Percentiles rank a stretch among this genome's conserved stretches.
These are phyloP conservation scores for Mucor sp. DNA, from an alignment of 371 early-diverging fungal genomes.

Conservation along the genomic window DNA sequence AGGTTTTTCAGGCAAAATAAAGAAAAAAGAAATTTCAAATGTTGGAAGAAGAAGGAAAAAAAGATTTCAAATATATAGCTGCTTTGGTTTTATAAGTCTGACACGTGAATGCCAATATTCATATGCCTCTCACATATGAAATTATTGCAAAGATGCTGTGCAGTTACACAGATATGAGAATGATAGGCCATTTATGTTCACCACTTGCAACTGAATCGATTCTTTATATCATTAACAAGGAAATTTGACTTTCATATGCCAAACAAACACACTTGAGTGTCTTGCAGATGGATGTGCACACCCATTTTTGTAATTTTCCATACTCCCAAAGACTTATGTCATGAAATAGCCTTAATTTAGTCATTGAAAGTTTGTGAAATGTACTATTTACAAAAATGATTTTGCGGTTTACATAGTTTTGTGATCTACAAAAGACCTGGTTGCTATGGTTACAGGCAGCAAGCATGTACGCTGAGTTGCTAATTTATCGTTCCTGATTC, in stretches of 20 bases:
- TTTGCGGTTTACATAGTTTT: neutral
- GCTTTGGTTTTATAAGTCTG: slow-evolving; percentile 9
- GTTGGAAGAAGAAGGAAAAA: slow-evolving; percentile 11
- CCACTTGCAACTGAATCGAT: neutral
- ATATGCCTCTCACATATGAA: slow-evolving; percentile 9
- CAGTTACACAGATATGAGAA: neutral
- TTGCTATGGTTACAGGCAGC: neutral
- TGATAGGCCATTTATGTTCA: neutral
- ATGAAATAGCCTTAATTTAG: neutral
- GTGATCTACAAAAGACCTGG: neutral
- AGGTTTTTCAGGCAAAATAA: neutral
- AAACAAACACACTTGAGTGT: neutral
- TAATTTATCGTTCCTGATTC: neutral
- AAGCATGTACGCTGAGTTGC: neutral
- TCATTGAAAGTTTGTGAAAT: neutral
- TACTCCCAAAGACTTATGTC: neutral
- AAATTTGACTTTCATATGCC: neutral
- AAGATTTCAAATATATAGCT: slow-evolving; percentile 6
- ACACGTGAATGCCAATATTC: slow-evolving; percentile 17
- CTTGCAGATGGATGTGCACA: neutral
- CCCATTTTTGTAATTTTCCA: neutral
- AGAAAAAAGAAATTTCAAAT: slow-evolving; percentile 7
- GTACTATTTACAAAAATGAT: neutral
- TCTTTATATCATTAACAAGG: neutral
- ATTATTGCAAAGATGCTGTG: neutral